Conservation (phyloP, 805 yeast genomes). For the Hagleromyces aurorensis region DNA sequence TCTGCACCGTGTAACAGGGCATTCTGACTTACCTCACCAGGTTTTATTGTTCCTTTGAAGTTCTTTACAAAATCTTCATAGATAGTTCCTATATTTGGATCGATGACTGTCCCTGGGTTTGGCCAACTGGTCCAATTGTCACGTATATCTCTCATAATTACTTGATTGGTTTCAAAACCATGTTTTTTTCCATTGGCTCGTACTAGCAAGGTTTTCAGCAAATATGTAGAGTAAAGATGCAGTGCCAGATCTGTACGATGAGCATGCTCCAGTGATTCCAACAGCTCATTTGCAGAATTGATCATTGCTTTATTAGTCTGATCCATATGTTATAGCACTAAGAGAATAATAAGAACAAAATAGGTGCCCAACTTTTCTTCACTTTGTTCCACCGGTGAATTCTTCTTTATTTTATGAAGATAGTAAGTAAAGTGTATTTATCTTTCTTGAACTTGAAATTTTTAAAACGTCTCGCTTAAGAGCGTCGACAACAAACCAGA, state of each 20-base stretch:
- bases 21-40: conserved; percentile 21
- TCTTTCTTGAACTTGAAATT: too few relatives aligned
- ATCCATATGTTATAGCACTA: too few relatives aligned
- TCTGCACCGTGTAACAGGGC: conserved; percentile 20
- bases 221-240: conserved; percentile 54
- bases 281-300: conserved; percentile 24
- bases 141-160: conserved; percentile 31
- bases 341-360: too few relatives aligned
- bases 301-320: conserved; percentile 9
- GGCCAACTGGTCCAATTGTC: conserved; percentile 59
- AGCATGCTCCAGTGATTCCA: conserved; percentile 40
- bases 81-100: conserved; percentile 22
- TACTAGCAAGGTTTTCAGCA: conserved; percentile 28
- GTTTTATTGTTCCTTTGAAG: conserved; percentile 1
- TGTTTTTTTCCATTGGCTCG: conserved; percentile 24
- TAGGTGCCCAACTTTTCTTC: too few relatives aligned
- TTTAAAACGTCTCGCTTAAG: too few relatives aligned
- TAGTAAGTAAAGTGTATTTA: too few relatives aligned
- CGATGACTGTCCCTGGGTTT: conserved; percentile 24
- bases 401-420: too few relatives aligned
- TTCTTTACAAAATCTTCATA: conserved; percentile 20
- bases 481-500: too few relatives aligned
- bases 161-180: conserved; percentile 30
- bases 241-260: conserved; percentile 49
- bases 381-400: too few relatives aligned